These are phyloP conservation scores for Aspergillus pseudoviridinutans DNA, from an alignment of 2,329 filamentous ascomycete genomes.

Conservation along the genomic window DNA sequence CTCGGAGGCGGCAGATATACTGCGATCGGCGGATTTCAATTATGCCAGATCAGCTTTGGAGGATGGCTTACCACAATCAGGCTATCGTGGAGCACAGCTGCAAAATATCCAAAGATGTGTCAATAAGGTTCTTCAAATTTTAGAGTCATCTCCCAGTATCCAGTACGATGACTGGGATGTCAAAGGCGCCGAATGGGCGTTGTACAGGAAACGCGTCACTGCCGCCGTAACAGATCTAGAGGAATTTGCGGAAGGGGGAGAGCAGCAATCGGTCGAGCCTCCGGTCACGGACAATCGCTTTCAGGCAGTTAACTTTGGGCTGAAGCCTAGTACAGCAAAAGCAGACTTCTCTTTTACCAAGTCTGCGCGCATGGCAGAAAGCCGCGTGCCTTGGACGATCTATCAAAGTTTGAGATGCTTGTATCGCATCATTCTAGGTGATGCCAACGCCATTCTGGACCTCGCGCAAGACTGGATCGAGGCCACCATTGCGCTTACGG, in stretches of 20 bases:
- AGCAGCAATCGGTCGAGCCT: slow-evolving; percentile 42
- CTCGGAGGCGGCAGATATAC: slow-evolving; percentile 59
- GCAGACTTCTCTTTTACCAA: slow-evolving; percentile 60
- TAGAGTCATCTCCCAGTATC: slow-evolving; percentile 69
- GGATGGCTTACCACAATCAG: slow-evolving; percentile 59
- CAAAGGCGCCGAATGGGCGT: slow-evolving; percentile 72
- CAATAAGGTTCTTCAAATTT: slow-evolving; percentile 62
- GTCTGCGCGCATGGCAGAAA: slow-evolving; percentile 70
- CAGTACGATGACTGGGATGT: slow-evolving; percentile 72
- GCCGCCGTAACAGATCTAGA: slow-evolving; percentile 67
- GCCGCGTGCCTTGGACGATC: slow-evolving; percentile 81
- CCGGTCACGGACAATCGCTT: slow-evolving; percentile 43
- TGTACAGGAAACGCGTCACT: slow-evolving; percentile 73
- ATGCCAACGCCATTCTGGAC: slow-evolving; percentile 68
- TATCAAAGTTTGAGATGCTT: slow-evolving; percentile 79
- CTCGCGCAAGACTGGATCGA: slow-evolving; percentile 89
- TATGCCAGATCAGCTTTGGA: slow-evolving; percentile 62
- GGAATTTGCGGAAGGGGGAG: slow-evolving; percentile 72
- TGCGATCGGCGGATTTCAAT: slow-evolving; percentile 74
- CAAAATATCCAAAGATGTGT: slow-evolving; percentile 71
- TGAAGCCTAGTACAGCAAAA: slow-evolving; percentile 36
- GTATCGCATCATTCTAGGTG: slow-evolving; percentile 76
- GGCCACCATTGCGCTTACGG: slow-evolving; percentile 74
- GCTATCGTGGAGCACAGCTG: slow-evolving; percentile 73
- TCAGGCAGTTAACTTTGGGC: slow-evolving; percentile 46